Evolutionary conservation across 345 rosid genomes (phyloP).

Genomic region (Populus tremula): DNA sequence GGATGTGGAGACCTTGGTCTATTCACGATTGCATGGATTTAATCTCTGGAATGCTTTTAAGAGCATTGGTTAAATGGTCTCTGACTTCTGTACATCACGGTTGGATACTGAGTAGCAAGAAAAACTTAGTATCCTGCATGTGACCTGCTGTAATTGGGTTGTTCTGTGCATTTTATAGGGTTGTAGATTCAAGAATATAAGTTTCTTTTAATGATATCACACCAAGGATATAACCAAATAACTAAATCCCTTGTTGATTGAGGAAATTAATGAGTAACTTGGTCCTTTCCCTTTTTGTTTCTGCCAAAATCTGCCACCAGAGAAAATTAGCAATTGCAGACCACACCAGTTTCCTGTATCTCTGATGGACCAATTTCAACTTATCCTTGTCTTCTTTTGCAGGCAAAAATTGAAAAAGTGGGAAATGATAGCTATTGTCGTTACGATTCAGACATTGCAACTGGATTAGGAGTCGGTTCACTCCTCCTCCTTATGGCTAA

Average conservation of each 20-base stretch:
- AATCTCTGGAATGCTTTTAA: too few relatives aligned
- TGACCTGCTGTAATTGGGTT: background rate
- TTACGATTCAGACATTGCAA: constrained; percentile 79
- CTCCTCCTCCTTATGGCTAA: constrained; percentile 56
- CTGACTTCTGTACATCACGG: too few relatives aligned
- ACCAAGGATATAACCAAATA: background rate
- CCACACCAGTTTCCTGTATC: background rate
- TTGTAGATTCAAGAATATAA: background rate
- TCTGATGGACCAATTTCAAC: background rate
- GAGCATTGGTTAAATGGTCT: too few relatives aligned
- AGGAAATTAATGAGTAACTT: background rate
- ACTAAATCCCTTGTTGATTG: background rate
- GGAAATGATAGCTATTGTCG: constrained; percentile 45
- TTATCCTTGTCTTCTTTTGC: constrained; percentile 13
- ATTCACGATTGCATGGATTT: too few relatives aligned
- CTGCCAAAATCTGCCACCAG: background rate
- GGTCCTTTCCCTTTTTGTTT: background rate
- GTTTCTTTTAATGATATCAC: background rate
- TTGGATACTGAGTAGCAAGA: too few relatives aligned
- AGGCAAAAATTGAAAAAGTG: constrained; percentile 2
- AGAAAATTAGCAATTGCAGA: background rate
- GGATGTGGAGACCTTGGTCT: too few relatives aligned
- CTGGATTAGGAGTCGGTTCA: constrained; percentile 72
- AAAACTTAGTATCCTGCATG: background rate
- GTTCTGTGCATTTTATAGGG: background rate